Conservation (phyloP, 768 basidiomycete genomes). For the Boletus sp. region DNA sequence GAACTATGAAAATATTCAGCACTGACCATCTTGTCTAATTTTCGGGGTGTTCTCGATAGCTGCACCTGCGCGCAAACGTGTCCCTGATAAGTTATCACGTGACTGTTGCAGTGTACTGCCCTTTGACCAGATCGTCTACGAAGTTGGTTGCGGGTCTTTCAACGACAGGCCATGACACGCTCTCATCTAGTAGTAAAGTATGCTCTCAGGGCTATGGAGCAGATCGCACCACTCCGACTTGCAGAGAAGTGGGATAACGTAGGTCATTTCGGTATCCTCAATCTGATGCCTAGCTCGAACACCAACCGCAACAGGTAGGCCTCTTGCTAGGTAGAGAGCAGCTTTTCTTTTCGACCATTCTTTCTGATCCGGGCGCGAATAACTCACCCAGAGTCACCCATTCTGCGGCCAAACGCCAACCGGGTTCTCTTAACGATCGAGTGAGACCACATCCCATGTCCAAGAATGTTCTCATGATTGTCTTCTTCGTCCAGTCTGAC, state of each 20-base stretch:
- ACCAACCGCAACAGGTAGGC: slow-evolving; percentile 52
- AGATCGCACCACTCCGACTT: slow-evolving; percentile 80
- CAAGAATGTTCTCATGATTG: slow-evolving; percentile 21
- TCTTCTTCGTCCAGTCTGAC: slow-evolving; percentile 55
- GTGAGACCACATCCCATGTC: slow-evolving; percentile 36
- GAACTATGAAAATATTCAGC: background rate
- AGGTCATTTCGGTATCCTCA: slow-evolving; percentile 30
- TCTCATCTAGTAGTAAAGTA: slow-evolving; percentile 36
- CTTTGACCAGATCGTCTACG: too few species aligned
- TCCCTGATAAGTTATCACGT: slow-evolving; percentile 12
- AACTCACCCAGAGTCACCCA: slow-evolving; percentile 49
- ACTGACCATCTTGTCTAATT: slow-evolving; percentile 25
- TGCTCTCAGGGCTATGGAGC: slow-evolving; percentile 70
- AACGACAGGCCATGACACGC: slow-evolving; percentile 1
- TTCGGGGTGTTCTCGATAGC: background rate
- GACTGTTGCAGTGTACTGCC: background rate
- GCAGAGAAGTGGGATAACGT: slow-evolving; percentile 97
- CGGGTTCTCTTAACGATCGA: slow-evolving; percentile 70
- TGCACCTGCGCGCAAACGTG: slow-evolving; percentile 11
- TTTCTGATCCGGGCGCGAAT: slow-evolving; percentile 1
- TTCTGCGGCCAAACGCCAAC: slow-evolving; percentile 44
- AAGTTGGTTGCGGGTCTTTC: too few species aligned
- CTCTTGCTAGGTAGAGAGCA: slow-evolving; percentile 59
- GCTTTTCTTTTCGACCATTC: background rate
- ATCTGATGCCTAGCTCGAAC: slow-evolving; percentile 4